Evolutionary conservation across 768 basidiomycete species (phyloP), one percentile per base, ranked within the genome.

Genomic region (Hericium alpestre): DNA sequence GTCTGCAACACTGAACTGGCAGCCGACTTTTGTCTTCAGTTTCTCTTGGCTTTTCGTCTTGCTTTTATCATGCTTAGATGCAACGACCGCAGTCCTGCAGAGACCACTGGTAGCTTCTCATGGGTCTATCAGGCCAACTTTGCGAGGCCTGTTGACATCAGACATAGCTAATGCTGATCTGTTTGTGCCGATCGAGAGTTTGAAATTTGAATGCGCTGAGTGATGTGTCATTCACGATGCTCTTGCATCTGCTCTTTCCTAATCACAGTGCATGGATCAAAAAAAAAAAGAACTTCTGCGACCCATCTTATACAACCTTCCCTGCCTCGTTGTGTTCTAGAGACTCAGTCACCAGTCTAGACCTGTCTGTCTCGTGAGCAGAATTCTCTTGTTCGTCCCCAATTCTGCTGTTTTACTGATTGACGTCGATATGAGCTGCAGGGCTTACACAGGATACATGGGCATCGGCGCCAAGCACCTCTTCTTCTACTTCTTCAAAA

Each of bases 401-500:
- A 41, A 12, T 2, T 41, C 3, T 2, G n/a, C 13, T 41, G 40
- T 10, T 2, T 41, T 41, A 41, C 10, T 41, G n/a, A 41, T n/a
- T n/a, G n/a, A n/a, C n/a, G n/a, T n/a, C n/a, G n/a, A n/a, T n/a
- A n/a, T n/a, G n/a, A n/a, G n/a, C n/a, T 41, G 10, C 40, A 83
- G 80, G 23, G 70, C 76, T 0, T 86, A 81, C 65, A 83, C 83
- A 0, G 84, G 84, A 10, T 86, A 86, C 61, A 82, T 86, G 55
- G 84, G 85, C 57, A 74, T 83, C 48, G 72, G 80, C 63, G 80
- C 82, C 20, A 78, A 82, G 55, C 83, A 84, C 59, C 54, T 84
- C 46, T 84, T 83, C 68, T 87, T 87, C 71, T 86, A 86, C 67
- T 80, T 79, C 66, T 79, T 79, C 61, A 76, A 79, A 61, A 73